Percentiles rank a stretch among this genome's conserved stretches.
These are phyloP conservation scores for Penicillium capsulatum DNA, from an alignment of 2,329 filamentous ascomycete species.

Conservation along the genomic window DNA sequence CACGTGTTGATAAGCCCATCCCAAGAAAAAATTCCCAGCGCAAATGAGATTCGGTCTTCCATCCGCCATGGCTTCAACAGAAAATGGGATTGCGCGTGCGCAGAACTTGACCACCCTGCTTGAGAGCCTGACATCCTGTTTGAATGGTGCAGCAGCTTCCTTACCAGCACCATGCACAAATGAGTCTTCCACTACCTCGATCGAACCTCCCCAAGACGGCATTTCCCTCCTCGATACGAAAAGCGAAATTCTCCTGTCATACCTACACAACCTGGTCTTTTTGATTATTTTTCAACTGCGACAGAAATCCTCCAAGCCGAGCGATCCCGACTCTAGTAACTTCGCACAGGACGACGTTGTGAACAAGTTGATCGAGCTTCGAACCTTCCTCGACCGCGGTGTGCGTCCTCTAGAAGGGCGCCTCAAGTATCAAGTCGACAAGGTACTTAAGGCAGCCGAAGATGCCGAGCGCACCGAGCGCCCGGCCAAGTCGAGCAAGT, in stretches of 20 bases:
- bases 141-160: slow-evolving; percentile 33
- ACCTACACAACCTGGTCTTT: slow-evolving; percentile 90
- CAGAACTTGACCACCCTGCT: slow-evolving; percentile 31
- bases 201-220: slow-evolving; percentile 74
- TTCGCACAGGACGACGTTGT: slow-evolving; percentile 64
- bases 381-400: slow-evolving; percentile 90
- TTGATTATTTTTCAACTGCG: slow-evolving; percentile 77
- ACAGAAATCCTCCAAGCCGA: slow-evolving; percentile 40
- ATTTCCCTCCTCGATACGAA: slow-evolving; percentile 94
- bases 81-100: slow-evolving; percentile 20
- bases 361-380: slow-evolving; percentile 81
- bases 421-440: slow-evolving; percentile 92
- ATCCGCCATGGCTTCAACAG: slow-evolving; percentile 23
- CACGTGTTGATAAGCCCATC: not conserved
- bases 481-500: slow-evolving; percentile 22
- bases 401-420: slow-evolving; percentile 85
- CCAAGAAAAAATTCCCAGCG: not conserved
- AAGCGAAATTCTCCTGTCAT: slow-evolving; percentile 94
- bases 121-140: slow-evolving; percentile 33
- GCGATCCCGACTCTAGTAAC: slow-evolving; percentile 18
- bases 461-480: slow-evolving; percentile 33
- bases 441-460: slow-evolving; percentile 82
- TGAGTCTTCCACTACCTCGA: slow-evolving; percentile 57
- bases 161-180: slow-evolving; percentile 32
- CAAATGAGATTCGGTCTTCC: not conserved